phyloP scores from a whole-genome alignment of 441 rosid genomes.

The Theobroma grandiflorum region DNA sequence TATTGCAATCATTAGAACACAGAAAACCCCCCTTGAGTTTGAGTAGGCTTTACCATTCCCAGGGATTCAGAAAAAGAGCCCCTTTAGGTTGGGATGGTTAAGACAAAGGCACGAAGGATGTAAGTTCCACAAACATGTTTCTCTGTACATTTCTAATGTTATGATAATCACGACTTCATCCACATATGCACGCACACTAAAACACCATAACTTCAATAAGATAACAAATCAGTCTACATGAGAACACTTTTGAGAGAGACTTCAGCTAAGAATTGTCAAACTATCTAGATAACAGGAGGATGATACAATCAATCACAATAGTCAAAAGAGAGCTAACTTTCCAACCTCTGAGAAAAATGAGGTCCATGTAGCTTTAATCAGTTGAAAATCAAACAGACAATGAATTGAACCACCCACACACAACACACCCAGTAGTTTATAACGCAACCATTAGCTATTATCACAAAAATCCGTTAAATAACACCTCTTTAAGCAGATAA shows the following conservation, averaged over 20 bases:
- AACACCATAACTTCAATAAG: neutral
- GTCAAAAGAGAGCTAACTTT: neutral
- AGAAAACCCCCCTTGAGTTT: conserved; percentile 13
- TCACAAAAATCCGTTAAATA: conserved; percentile 9
- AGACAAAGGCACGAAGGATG: conserved; percentile 13
- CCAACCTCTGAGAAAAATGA: conserved; percentile 6
- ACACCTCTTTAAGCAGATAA: conserved; percentile 5
- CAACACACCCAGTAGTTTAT: conserved; percentile 18
- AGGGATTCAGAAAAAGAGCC: conserved; percentile 18
- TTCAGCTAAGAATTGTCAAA: conserved; percentile 1
- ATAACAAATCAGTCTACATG: neutral
- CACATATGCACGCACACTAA: neutral
- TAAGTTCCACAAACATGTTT: neutral
- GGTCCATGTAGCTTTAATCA: conserved; percentile 7
- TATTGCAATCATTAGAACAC: conserved; percentile 17
- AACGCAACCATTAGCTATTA: conserved; percentile 27
- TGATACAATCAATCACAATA: neutral
- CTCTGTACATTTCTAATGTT: neutral
- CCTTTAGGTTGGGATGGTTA: neutral
- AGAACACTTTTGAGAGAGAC: neutral
- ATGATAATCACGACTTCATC: neutral
- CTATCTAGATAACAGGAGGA: neutral
- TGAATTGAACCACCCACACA: neutral
- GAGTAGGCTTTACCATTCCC: neutral
- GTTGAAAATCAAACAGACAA: conserved; percentile 8